A percentile compares a stretch with the other conserved stretches of the same genome.
Conservation (phyloP, 257 asterid species). For the Gentiana dahurica region DNA sequence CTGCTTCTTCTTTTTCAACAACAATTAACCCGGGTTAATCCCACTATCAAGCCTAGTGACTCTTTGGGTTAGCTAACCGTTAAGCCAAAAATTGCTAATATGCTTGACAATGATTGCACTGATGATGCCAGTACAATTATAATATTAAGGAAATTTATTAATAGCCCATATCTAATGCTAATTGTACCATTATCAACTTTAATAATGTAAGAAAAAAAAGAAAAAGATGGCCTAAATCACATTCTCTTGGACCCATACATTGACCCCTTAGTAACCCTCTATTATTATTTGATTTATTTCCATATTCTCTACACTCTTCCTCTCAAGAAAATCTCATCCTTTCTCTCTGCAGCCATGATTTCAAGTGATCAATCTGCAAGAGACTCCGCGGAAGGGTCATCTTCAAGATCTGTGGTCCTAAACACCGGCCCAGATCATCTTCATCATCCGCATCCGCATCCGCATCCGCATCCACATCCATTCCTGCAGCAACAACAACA, state of each 20-base stretch:
- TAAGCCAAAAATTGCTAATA: slow-evolving; percentile 4
- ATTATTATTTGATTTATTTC: slow-evolving; percentile 41
- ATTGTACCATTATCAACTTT: slow-evolving; percentile 44
- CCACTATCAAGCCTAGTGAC: no score
- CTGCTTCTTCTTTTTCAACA: no score
- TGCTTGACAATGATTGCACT: background rate
- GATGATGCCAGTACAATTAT: slow-evolving; percentile 20
- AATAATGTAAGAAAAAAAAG: slow-evolving; percentile 43
- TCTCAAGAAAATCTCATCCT: slow-evolving; percentile 5
- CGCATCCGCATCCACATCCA: background rate
- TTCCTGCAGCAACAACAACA: slow-evolving; percentile 12
- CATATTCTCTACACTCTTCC: slow-evolving; percentile 8
- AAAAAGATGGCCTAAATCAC: slow-evolving; percentile 54
- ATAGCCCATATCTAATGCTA: slow-evolving; percentile 23
- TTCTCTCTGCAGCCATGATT: slow-evolving; percentile 23
- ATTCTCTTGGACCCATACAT: slow-evolving; percentile 53
- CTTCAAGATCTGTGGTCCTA: slow-evolving; percentile 17
- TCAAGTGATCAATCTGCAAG: slow-evolving; percentile 28
- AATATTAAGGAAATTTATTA: slow-evolving; percentile 7
- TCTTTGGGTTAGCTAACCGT: no score
- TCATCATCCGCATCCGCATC: slow-evolving; percentile 5
- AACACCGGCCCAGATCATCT: background rate
- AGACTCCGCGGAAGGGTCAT: slow-evolving; percentile 34
- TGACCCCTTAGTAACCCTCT: slow-evolving; percentile 39
- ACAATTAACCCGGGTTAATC: no score